phyloP scores from a whole-genome alignment of 768 basidiomycete species.

The Amanita jacksonii region DNA sequence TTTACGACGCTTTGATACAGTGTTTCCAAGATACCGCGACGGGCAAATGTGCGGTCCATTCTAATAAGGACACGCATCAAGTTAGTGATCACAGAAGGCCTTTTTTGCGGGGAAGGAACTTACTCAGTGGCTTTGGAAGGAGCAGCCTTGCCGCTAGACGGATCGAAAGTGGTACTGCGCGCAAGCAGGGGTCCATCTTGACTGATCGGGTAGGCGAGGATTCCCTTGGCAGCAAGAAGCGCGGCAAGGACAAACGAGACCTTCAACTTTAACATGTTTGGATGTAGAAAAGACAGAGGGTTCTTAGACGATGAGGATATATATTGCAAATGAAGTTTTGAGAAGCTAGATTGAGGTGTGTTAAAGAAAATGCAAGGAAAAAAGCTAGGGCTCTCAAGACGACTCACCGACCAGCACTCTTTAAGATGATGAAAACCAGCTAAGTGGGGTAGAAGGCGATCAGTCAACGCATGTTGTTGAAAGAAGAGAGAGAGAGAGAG shows the following conservation, averaged over 20 bases:
- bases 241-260: neutral
- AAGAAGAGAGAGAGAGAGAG: neutral
- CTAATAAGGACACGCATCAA: too few species aligned
- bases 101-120: too few species aligned
- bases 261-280: neutral
- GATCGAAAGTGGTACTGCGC: neutral
- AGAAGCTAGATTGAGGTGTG: neutral
- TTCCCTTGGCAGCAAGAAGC: neutral
- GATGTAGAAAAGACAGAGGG: neutral
- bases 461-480: neutral
- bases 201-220: neutral
- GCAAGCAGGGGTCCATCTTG: neutral
- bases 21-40: too few species aligned
- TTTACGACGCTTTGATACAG: too few species aligned
- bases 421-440: neutral
- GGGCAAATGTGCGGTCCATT: too few species aligned
- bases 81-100: too few species aligned
- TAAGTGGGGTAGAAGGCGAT: neutral
- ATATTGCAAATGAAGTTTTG: neutral
- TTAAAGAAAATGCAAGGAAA: too few species aligned
- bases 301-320: neutral
- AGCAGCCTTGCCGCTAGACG: too few species aligned
- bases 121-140: neutral
- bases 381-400: too few species aligned
- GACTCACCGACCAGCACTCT: constrained; percentile 5